A percentile compares a stretch with the other conserved stretches of the same genome.
Conservation (phyloP, 2,329 filamentous ascomycete genomes). For the Fusarium ambrosium region DNA sequence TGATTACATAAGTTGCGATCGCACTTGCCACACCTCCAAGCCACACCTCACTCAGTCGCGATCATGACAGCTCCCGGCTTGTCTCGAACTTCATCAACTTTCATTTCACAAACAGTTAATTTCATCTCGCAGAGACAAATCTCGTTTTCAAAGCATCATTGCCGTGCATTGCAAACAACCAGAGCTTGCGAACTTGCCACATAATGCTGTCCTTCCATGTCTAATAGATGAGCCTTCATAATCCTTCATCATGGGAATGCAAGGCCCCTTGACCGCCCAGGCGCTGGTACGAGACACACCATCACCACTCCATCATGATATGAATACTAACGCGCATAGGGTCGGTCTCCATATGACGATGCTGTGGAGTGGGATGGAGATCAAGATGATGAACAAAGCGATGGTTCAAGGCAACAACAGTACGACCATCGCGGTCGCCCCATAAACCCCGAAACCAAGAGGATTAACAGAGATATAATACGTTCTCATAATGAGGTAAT, state of each 20-base stretch:
- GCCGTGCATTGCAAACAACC: background rate
- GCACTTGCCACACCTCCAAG: constrained; percentile 22
- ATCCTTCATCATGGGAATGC: constrained; percentile 62
- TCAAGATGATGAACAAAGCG: constrained; percentile 43
- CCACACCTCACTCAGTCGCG: constrained; percentile 3
- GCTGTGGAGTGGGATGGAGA: constrained; percentile 63
- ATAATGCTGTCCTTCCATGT: background rate
- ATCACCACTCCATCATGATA: background rate
- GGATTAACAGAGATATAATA: constrained; percentile 69
- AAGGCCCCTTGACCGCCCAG: constrained; percentile 69
- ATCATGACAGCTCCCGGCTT: constrained; percentile 31
- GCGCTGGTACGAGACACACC: constrained; percentile 61
- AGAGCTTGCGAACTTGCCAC: background rate
- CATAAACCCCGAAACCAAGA: constrained; percentile 66
- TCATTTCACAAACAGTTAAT: background rate
- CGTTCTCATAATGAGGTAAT: constrained; percentile 74
- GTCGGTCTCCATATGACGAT: constrained; percentile 72
- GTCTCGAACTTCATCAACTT: background rate
- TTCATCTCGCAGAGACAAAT: background rate
- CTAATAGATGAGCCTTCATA: constrained; percentile 15
- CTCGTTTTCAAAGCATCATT: background rate
- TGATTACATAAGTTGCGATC: constrained; percentile 19
- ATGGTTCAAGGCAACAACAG: constrained; percentile 58
- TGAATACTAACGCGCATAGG: constrained; percentile 54
- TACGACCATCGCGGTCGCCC: constrained; percentile 70